Base-by-base conservation (phyloP, 352 stramenopile species). In the Phytophthora kernoviae region DNA sequence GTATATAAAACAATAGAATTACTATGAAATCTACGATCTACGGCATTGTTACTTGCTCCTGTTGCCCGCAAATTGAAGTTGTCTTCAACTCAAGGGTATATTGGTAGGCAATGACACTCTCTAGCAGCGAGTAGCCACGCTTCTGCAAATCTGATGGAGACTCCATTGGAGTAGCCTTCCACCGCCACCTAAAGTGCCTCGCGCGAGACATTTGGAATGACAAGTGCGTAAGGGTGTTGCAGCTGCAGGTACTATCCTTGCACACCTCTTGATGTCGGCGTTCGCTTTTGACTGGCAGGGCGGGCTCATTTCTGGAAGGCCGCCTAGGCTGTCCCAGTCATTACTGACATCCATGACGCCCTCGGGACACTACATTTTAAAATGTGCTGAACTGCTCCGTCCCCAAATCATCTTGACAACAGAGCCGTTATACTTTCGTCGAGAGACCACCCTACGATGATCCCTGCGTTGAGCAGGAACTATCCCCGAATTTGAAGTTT, bases 1-100 rank as follows among this genome's bases (percentile, higher is more conserved):
- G n/a, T n/a, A 17, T 56, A 60, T 50, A 58, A 55, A 69, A 59
- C 42, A 65, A 70, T 65, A 65, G 47, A 69, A 14, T 11, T 21
- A 21, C 37, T 21, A 43, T 41, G 18, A 15, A 41, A 41, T 41
- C n/a, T n/a, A n/a, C n/a, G n/a, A n/a, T n/a, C n/a, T n/a, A n/a
- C n/a, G n/a, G n/a, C n/a, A n/a, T n/a, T n/a, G n/a, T n/a, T n/a
- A n/a, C n/a, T n/a, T n/a, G n/a, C n/a, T n/a, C n/a, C n/a, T n/a
- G n/a, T n/a, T n/a, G n/a, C n/a, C n/a, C n/a, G n/a, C n/a, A n/a
- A n/a, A n/a, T n/a, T n/a, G n/a, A n/a, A n/a, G n/a, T n/a, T n/a
- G n/a, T n/a, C n/a, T n/a, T n/a, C n/a, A n/a, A n/a, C n/a, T n/a
- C n/a, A n/a, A n/a, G n/a, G n/a, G n/a, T n/a, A n/a, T n/a, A n/a